Evolutionary conservation across 768 basidiomycete genomes (phyloP).

Genomic region (Tephrocybe sp.): DNA sequence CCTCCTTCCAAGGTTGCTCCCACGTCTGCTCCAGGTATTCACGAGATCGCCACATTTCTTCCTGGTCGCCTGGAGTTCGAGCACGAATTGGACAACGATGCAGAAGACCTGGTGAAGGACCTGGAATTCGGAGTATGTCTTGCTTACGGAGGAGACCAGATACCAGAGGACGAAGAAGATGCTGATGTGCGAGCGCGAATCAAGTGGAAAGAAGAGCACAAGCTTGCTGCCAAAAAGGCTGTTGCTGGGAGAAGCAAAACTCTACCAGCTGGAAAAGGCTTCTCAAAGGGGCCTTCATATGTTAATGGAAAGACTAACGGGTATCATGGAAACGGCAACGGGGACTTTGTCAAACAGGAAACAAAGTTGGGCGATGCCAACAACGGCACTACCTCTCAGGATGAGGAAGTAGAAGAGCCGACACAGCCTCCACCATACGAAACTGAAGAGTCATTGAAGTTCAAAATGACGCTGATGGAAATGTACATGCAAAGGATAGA

Average conservation of each 20-base stretch:
- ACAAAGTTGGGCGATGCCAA: conserved; percentile 49
- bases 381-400: conserved; percentile 46
- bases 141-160: conserved; percentile 82
- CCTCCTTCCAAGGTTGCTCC: conserved; percentile 72
- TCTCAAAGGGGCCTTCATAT: conserved; percentile 34
- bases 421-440: conserved; percentile 79
- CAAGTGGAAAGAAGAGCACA: conserved; percentile 51
- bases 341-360: conserved; percentile 35
- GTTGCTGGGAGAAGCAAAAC: conserved; percentile 25
- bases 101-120: conserved; percentile 93
- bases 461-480: conserved; percentile 88
- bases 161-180: conserved; percentile 78
- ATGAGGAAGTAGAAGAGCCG: conserved; percentile 63
- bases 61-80: conserved; percentile 99
- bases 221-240: conserved; percentile 24
- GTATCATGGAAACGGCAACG: conserved; percentile 42
- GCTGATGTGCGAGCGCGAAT: conserved; percentile 61
- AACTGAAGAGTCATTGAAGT: conserved; percentile 76
- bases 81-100: conserved; percentile 96
- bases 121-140: conserved; percentile 92
- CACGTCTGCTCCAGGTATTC: conserved; percentile 87
- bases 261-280: conserved; percentile 37
- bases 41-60: conserved; percentile 91
- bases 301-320: conserved; percentile 48
- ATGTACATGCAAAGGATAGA: conserved; percentile 90